Base-by-base conservation (phyloP, 257 asterid species). In the Henckelia pumila region DNA sequence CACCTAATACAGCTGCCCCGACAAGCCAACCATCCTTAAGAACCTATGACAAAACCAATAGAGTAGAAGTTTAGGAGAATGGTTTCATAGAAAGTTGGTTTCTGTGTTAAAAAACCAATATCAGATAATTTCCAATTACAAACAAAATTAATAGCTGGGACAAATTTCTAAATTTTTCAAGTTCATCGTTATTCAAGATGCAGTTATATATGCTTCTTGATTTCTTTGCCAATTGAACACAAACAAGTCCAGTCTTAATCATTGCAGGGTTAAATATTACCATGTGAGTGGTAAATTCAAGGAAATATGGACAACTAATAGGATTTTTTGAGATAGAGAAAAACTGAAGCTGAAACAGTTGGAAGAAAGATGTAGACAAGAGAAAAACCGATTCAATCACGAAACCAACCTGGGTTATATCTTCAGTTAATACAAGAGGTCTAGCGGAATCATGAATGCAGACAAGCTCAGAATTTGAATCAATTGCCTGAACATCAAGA, bases 371-470 rank as follows among this genome's bases (percentile, higher is more conserved):
- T 44, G 14, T 61, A 17, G 24, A 26, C 40, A 64, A n/a, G 28
- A 26, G 50, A 25, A 68, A 11, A 26, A 23, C 61, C 25, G 23
- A 24, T 35, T 29, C 17, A 37, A 61, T 64, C 33, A 65, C 56
- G 30, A 69, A 49, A 35, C 81, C 49, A 75, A 93, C 99, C 97
- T 88, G 87, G 56, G 78, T 79, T 24, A 91, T 76, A 71, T 94
- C 99, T 76, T 59, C 84, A 71, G 88, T 69, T 73, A 72, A 72
- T 70, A 88, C 89, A 59, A 94, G 84, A 64, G 99, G 99, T 81
- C 99, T 91, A 56, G 99, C 97, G 72, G 99, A 91, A 79, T 91
- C 99, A 78, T 94, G 99, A 71, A 91, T 87, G 81, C 99, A 94
- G 63, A 84, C 92, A 44, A 94, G 89, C 76, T 91, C 88, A 6